phyloP scores from a whole-genome alignment of 1,284 basidiomycete species.

The Exsudoporus floridanus region DNA sequence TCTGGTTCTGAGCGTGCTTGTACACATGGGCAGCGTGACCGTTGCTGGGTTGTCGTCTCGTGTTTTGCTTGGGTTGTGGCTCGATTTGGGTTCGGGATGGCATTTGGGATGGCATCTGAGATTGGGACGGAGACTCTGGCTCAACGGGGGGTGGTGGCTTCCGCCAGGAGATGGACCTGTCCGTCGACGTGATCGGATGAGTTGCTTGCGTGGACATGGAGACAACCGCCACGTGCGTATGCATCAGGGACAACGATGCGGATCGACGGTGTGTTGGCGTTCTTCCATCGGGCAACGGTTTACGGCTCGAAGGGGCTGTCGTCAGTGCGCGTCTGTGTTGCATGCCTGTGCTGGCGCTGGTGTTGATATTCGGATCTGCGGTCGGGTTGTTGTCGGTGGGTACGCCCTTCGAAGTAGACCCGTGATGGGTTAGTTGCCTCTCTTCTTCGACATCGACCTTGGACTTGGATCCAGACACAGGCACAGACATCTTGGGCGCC shows the following conservation, averaged over 20 bases:
- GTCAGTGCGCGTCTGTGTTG: constrained; percentile 16
- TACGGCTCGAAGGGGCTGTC: neutral
- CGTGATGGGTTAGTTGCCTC: neutral
- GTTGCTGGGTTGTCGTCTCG: neutral
- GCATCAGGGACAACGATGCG: constrained; percentile 13
- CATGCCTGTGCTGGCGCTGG: neutral
- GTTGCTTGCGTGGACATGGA: neutral
- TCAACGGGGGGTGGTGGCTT: constrained; percentile 10
- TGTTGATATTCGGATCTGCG: neutral
- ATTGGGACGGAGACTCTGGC: neutral
- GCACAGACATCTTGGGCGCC: neutral
- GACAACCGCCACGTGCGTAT: neutral
- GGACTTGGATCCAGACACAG: neutral
- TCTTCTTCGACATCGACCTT: neutral
- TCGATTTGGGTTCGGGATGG: neutral
- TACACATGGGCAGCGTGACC: constrained; percentile 6
- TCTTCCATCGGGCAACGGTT: neutral
- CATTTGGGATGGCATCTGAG: neutral
- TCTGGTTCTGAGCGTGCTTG: constrained; percentile 31
- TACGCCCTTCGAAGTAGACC: neutral
- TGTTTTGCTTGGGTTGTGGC: constrained; percentile 4
- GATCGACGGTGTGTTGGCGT: constrained; percentile 15
- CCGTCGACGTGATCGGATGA: neutral
- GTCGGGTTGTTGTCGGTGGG: neutral
- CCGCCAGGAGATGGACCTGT: constrained; percentile 10